Base-by-base conservation (phyloP, 495 filamentous ascomycete genomes). In the Chlorociboria aeruginascens region DNA sequence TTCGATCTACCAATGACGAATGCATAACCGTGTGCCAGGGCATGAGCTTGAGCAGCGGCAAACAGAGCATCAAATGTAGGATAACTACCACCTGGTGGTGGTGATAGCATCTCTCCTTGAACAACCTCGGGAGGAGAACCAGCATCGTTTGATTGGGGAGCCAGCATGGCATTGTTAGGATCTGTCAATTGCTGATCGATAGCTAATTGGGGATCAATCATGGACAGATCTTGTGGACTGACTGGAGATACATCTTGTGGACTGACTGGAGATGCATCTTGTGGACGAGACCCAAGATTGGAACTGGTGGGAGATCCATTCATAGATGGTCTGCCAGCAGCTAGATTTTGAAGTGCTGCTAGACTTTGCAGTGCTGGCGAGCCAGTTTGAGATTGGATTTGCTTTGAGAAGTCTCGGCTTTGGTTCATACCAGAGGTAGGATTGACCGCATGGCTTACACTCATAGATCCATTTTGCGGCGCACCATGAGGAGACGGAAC, bases 1-100 rank as follows among this genome's bases (percentile, higher is more conserved):
- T 77, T 77, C 3, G 72, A 76, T 28, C 73, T 62, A 2, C 73
- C 73, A 43, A 77, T 77, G 46, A 77, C 73, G 20, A 76, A 69
- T 25, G 73, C 73, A 51, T 77, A 77, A 35, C 73, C 73, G 31
- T 75, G 71, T 6, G 72, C 73, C 1, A 72, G 73, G 53, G 71
- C 73, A 53, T 76, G 75, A 6, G 58, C 53, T 42, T 76, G 59
- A 13, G 73, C 73, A 31, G 67, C 65, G 48, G 72, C 68, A 41
- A 76, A 73, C 25, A 77, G 63, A 17, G 71, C 69, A 29, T 77
- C 72, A 20, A 77, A 65, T 2, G 71, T 75, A 8, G 68, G 63
- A 51, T 70, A 77, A 45, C 67, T 72, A 7, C 73, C 73, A 50
- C 75, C 71, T 8, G 72, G 71, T 14, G 73, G 73, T 6, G 73